Conservation (phyloP, 768 basidiomycete species). For the Leccinum barrowsii region DNA sequence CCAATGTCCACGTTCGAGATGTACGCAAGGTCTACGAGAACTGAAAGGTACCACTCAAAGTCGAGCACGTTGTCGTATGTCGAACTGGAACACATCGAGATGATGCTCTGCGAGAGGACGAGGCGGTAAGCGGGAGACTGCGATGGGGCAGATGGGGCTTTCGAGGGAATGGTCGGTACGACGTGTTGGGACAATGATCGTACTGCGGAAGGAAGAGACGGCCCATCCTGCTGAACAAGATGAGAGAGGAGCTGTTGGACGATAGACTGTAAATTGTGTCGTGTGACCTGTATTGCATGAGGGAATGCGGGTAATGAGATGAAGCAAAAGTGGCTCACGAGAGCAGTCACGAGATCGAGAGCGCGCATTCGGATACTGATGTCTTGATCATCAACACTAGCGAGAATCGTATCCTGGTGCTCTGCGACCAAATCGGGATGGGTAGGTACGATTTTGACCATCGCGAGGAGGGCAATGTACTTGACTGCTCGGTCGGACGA, state of each 20-base stretch:
- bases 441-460: slow-evolving; percentile 93
- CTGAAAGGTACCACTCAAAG: slow-evolving; percentile 98
- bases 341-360: slow-evolving; percentile 87
- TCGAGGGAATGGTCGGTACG: slow-evolving; percentile 36
- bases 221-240: slow-evolving; percentile 59
- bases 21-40: slow-evolving; percentile 88
- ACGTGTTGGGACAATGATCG: slow-evolving; percentile 52
- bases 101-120: slow-evolving; percentile 65
- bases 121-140: slow-evolving; percentile 86
- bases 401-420: slow-evolving; percentile 87
- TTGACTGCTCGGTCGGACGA: slow-evolving; percentile 62
- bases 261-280: slow-evolving; percentile 81
- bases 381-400: slow-evolving; percentile 89
- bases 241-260: slow-evolving; percentile 88
- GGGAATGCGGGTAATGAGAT: neutral
- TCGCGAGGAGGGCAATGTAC: slow-evolving; percentile 91
- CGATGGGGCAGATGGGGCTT: slow-evolving; percentile 46
- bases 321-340: slow-evolving; percentile 50
- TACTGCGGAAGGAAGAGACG: slow-evolving; percentile 55
- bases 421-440: slow-evolving; percentile 87
- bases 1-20: slow-evolving; percentile 81
- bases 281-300: slow-evolving; percentile 58
- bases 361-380: slow-evolving; percentile 96
- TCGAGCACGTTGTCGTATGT: slow-evolving; percentile 86
- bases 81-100: slow-evolving; percentile 80